phyloP scores from a whole-genome alignment of 768 basidiomycete species.

The Suillus sp. region DNA sequence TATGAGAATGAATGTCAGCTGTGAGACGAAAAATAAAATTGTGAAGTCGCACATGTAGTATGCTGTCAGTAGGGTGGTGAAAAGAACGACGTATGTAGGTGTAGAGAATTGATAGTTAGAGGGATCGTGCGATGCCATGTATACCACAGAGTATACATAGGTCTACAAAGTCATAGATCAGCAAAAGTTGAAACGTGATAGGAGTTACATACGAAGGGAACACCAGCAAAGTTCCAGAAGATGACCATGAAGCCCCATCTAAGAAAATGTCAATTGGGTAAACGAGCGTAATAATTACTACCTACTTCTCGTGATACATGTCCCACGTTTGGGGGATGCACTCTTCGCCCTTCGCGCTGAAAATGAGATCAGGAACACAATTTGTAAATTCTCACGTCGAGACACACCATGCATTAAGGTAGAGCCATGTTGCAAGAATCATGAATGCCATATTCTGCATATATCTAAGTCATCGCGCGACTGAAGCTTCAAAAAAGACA shows the following conservation, averaged over 20 bases:
- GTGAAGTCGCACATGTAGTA: slow-evolving; percentile 68
- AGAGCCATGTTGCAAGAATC: slow-evolving; percentile 94
- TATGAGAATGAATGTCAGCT: slow-evolving; percentile 31
- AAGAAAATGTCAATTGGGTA: slow-evolving; percentile 8
- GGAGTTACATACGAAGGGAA: slow-evolving; percentile 75
- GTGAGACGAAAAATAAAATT: slow-evolving; percentile 5
- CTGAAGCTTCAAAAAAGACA: slow-evolving; percentile 15
- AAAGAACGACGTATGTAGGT: slow-evolving; percentile 69
- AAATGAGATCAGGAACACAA: slow-evolving; percentile 12
- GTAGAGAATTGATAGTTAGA: slow-evolving; percentile 86
- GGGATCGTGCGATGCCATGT: slow-evolving; percentile 95
- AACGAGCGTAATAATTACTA: slow-evolving; percentile 5
- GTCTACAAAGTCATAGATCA: slow-evolving; percentile 49
- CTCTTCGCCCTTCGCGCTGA: slow-evolving; percentile 88
- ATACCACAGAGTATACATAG: slow-evolving; percentile 96
- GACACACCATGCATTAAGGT: slow-evolving; percentile 88
- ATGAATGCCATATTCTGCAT: slow-evolving; percentile 93
- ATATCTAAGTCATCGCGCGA: background rate
- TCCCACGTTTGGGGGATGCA: slow-evolving; percentile 98
- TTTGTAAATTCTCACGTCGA: background rate
- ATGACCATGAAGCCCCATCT: slow-evolving; percentile 97
- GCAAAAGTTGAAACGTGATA: background rate
- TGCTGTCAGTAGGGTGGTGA: slow-evolving; percentile 73
- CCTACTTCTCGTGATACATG: slow-evolving; percentile 96
- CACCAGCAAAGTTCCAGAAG: slow-evolving; percentile 96